Base-by-base conservation (phyloP, 164 flowering plant species). In the Dillenia turbinata region DNA sequence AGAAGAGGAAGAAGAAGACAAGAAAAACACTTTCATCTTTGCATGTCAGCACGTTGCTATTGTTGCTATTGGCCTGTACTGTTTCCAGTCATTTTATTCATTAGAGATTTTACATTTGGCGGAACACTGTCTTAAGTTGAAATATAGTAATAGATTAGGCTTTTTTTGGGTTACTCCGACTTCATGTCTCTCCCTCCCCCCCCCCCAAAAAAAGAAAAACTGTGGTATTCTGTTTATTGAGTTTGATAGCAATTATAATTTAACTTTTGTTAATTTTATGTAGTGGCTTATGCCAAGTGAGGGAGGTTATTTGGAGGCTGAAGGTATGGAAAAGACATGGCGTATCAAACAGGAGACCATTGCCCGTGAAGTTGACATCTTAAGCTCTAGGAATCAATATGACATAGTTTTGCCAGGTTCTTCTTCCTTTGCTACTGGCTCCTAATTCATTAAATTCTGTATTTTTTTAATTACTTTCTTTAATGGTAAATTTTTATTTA, bases 231-330 rank as follows among this genome's bases (percentile, higher is more conserved):
- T 33, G 40, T 33, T 33, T 33, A 33, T 6, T 33, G 7, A 33
- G 6, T 33, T 33, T 33, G 40, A 33, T 4, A 5, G 6, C 6
- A 33, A 33, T 33, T 59, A 16, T 57, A 53, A 52, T 58, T 63
- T 40, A 57, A 49, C 33, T 12, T 44, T 47, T 59, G 3, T 45
- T 9, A 33, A 54, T n/a, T 63, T 53, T 66, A 22, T 33, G 40
- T 69, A 91, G 99, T 94, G 97, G 99, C 97, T 94, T 77, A 66
- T 86, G 88, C 93, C 96, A 55, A 81, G 80, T 68, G 96, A 86
- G 49, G 88, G 72, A 64, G 96, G 96, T 19, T 86, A 80, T 68
- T 76, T 94, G 83, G 97, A 91, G 72, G 73, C 87, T 49, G 97
- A 91, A 69, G 97, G 94, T 47, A 66, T 91, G 56, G 97, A 94